phyloP scores from a whole-genome alignment of 106 monocot genomes.

The Gastrodia elata region DNA sequence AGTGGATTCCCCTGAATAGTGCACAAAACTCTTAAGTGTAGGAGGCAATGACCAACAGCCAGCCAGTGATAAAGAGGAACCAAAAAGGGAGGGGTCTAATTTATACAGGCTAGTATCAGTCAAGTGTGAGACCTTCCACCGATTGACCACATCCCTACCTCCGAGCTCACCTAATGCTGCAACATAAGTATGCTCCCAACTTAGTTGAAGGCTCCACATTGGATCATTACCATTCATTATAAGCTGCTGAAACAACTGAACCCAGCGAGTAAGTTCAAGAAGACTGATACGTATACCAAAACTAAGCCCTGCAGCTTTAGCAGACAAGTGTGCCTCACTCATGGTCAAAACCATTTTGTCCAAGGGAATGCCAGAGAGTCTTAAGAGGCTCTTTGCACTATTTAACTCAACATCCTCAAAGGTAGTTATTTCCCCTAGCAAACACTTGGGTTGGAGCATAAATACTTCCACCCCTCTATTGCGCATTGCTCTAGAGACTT shows the following conservation, averaged over 20 bases:
- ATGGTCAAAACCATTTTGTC: constrained; percentile 50
- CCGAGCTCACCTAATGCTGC: constrained; percentile 71
- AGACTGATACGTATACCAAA: constrained; percentile 71
- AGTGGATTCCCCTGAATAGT: constrained; percentile 60
- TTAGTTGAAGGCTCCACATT: constrained; percentile 79
- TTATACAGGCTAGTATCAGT: constrained; percentile 19
- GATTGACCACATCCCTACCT: constrained; percentile 32
- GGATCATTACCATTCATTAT: constrained; percentile 68
- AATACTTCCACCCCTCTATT: constrained; percentile 92
- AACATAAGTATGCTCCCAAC: constrained; percentile 87
- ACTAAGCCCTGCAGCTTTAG: constrained; percentile 32
- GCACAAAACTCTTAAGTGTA: constrained; percentile 33
- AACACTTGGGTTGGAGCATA: constrained; percentile 43
- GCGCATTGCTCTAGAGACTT: constrained; percentile 94
- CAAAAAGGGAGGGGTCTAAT: constrained; percentile 10
- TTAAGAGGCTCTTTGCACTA: constrained; percentile 47
- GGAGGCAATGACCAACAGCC: constrained; percentile 67
- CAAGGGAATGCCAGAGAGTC: constrained; percentile 47
- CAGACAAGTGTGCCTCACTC: constrained; percentile 64
- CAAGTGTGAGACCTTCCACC: constrained; percentile 41
- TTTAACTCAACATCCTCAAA: constrained; percentile 16
- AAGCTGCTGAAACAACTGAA: constrained; percentile 81
- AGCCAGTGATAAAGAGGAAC: constrained; percentile 46
- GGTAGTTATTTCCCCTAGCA: constrained; percentile 8
- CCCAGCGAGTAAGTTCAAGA: constrained; percentile 77